Evolutionary conservation across 2,329 filamentous ascomycete species (phyloP), one percentile per base, ranked within the genome.

Genomic region (Epichloe coenophiala): DNA sequence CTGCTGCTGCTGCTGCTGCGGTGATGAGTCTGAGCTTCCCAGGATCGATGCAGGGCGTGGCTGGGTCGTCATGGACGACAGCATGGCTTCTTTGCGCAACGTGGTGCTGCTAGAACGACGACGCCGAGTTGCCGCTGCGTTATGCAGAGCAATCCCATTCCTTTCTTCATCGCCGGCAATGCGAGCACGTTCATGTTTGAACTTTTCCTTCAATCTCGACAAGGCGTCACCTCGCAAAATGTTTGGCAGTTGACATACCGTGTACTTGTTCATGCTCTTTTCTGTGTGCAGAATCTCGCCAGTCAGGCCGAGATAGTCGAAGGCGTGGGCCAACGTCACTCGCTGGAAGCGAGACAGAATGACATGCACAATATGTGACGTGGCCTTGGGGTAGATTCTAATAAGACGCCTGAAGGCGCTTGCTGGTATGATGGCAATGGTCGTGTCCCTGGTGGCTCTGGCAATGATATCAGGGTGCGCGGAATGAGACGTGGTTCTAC

Each of bases 391-490:
- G 59, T 97, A 98, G 23, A 96, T 84, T 61, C 88, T 82, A 47
- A 95, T 98, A 48, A 98, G 73, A 8, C 94, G 83, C 49, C 89
- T 82, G 60, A 98, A 98, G 3, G 93, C 94, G 63, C 89, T 95
- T 1, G 93, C 93, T 1, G 94, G 94, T 51, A 98, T 98, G 56
- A 98, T 94, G 5, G 93, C 93, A 66, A 98, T 96, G 0, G 94
- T 98, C 0, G 93, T 98, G 63, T 98, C 94, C 23, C 94, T 86
- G 15, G 89, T 94, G 5, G 93, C 93, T 56, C 93, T 80, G n/a
- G 91, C 93, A 56, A 98, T 88, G 55, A 98, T 93, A 61, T 98
- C 93, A 11, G 93, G 93, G 67, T 98, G 93, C 0, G 88, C 89
- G 13, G 93, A 97, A 56, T 83, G 84, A 11, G 80, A 78, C 35